Evolutionary conservation across 306 rosid species (phyloP), one percentile per base, ranked within the genome.

Genomic region (Sesbania bispinosa): DNA sequence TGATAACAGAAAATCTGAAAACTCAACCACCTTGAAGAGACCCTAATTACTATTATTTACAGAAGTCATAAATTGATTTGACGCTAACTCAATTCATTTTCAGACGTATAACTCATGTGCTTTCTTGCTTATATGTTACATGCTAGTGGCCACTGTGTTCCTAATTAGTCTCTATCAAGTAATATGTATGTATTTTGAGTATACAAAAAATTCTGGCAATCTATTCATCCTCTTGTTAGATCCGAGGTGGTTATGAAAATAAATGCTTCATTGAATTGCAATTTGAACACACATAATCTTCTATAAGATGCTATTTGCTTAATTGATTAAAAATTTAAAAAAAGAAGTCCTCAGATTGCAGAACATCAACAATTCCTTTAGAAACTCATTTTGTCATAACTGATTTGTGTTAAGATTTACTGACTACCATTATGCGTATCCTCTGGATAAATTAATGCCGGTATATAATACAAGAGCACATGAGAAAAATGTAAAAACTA

Each of bases 391-490:
- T 65, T 45, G 50, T 14, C 54, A 29, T 39, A 50, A 50, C 62
- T 8, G 23, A 20, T 73, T 55, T 33, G 66, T 18, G 48, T 53
- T 69, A 53, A 1, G 10, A 8, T n/a, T 9, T 50, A 60, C 48
- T 60, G 66, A 48, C 77, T 64, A 64, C 53, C 52, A 35, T 69
- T 63, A 75, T 54, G 71, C n/a, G 57, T 50, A 58, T 71, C 52
- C 71, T 70, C 72, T 55, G 51, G 53, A 42, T 77, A 67, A 68
- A 60, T 74, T 67, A 67, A 73, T 79, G 76, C 74, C 57, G 63
- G 80, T 74, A 72, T 83, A 83, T 63, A 42, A 75, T 86, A 88
- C 89, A 86, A 50, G 58, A 67, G 39, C 50, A 46, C 19, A 60
- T 15, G 15, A 47, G 65, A 57, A 61, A 68, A 53, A 42, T 43